Conservation (phyloP, 2,329 filamentous ascomycete genomes). For the Fusarium nelsonii region DNA sequence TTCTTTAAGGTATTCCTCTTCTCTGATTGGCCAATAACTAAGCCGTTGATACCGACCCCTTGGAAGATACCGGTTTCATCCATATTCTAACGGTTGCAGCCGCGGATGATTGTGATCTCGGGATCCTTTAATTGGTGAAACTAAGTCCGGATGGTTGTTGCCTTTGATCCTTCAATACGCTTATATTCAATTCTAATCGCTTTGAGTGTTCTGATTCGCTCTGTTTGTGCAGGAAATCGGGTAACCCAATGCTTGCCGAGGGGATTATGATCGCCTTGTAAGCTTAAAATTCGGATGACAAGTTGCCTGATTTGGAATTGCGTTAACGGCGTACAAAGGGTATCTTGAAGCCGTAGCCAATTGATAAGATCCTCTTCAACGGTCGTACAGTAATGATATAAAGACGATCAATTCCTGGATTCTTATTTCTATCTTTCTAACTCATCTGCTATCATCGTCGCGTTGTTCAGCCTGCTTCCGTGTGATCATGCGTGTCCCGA, state of each 20-base stretch:
- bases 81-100: background rate
- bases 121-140: background rate
- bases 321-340: background rate
- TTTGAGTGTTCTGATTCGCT: background rate
- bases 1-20: background rate
- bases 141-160: background rate
- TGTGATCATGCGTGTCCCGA: too few relatives aligned
- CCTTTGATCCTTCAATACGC: background rate
- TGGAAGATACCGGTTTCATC: background rate
- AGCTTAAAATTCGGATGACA: background rate
- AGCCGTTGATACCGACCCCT: background rate
- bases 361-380: background rate
- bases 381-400: too few relatives aligned
- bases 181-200: background rate
- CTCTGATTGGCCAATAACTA: background rate
- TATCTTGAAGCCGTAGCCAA: background rate
- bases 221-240: background rate
- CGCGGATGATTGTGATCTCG: background rate
- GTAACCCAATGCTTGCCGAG: background rate
- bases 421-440: too few relatives aligned
- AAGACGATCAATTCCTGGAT: too few relatives aligned
- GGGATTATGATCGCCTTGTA: background rate
- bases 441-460: too few relatives aligned
- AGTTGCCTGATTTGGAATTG: background rate
- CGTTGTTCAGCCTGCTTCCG: too few relatives aligned